phyloP scores from a whole-genome alignment of 1,284 basidiomycete genomes.

The Stereum hirsutum region DNA sequence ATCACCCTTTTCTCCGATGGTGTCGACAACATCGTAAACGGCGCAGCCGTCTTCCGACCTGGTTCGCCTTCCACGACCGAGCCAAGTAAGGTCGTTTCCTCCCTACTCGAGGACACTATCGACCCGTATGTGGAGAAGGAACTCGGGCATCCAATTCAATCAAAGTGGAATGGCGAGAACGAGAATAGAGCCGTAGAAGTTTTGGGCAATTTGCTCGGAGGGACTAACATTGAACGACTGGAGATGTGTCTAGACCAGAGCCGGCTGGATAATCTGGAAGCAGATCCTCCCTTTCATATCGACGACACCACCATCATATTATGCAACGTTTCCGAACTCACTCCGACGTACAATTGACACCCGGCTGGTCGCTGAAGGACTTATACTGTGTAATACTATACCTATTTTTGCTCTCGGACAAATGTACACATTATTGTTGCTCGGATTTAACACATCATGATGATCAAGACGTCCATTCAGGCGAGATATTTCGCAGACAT shows the following conservation, averaged over 20 bases:
- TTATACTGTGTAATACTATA: too few relatives aligned
- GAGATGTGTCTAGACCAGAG: neutral
- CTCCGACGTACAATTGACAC: constrained; percentile 49
- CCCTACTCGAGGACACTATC: neutral
- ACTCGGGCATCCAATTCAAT: neutral
- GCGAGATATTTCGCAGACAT: too few relatives aligned
- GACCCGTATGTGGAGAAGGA: neutral
- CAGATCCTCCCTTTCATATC: neutral
- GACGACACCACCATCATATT: neutral
- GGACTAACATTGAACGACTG: neutral
- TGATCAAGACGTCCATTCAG: too few relatives aligned
- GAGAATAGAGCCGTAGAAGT: neutral
- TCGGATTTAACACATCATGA: too few relatives aligned
- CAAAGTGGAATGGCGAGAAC: neutral
- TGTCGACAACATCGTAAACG: neutral
- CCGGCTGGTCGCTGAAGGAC: too few relatives aligned
- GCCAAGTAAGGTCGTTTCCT: neutral
- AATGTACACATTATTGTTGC: too few relatives aligned
- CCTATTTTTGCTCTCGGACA: too few relatives aligned
- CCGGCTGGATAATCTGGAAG: neutral
- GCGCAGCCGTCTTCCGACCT: neutral
- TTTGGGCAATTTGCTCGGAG: neutral
- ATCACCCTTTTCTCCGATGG: neutral
- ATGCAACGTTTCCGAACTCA: neutral
- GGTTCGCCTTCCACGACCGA: neutral